Conservation (phyloP, 768 basidiomycete species). For the Suillus subaureus region DNA sequence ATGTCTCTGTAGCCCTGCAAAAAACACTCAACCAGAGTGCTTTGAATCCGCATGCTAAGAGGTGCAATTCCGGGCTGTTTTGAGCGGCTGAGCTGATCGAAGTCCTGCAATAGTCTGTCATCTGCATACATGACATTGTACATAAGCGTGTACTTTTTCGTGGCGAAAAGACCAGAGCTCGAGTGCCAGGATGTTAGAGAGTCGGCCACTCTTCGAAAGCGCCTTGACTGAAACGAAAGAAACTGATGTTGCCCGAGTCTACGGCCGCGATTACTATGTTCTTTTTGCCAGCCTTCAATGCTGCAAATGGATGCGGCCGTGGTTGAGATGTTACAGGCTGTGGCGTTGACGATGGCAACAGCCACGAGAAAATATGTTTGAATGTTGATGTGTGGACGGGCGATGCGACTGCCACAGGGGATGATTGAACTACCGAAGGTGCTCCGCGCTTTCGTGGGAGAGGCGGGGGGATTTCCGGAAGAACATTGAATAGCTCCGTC, state of each 20-base stretch:
- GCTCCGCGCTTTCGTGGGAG: constrained; percentile 48
- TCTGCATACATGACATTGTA: background rate
- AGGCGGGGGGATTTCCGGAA: constrained; percentile 67
- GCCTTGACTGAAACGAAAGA: constrained; percentile 86
- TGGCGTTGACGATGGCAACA: constrained; percentile 28
- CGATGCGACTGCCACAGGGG: constrained; percentile 10
- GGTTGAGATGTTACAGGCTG: constrained; percentile 32
- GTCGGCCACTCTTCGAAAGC: constrained; percentile 83
- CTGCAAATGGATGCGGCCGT: constrained; percentile 73
- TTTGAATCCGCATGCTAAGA: background rate
- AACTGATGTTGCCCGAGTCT: constrained; percentile 84
- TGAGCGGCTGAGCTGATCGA: background rate
- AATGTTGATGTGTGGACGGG: constrained; percentile 3
- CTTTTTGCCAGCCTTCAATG: constrained; percentile 83
- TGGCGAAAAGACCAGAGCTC: background rate
- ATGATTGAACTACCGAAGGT: constrained; percentile 5
- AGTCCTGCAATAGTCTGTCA: background rate
- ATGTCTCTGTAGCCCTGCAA: background rate
- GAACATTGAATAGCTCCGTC: constrained; percentile 63
- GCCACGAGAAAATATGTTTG: constrained; percentile 26
- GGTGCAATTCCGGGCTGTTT: background rate
- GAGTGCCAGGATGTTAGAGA: background rate
- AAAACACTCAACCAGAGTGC: background rate
- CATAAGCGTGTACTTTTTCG: background rate
- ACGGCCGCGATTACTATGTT: constrained; percentile 85